Evolutionary conservation across 2,329 filamentous ascomycete species (phyloP), one percentile per base, ranked within the genome.

Genomic region (Aaosphaeria arxii): DNA sequence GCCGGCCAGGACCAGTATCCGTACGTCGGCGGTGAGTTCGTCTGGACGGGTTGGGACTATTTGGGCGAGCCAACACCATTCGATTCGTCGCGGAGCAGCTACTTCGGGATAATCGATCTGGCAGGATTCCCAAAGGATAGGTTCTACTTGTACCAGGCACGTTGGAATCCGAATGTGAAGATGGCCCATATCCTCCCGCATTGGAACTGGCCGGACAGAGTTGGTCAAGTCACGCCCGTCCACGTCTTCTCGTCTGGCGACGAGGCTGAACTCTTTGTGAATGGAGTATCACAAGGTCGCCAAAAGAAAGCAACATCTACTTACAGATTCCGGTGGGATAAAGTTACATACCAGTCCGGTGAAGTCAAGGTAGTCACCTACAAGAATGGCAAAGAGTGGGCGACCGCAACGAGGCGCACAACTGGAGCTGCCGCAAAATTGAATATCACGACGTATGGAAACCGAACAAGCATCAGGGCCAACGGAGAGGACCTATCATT

Each of bases 61-160:
- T 55, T 79, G 9, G 76, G 77, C 28, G 77, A 80, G 58, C 76
- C 76, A 4, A 77, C 31, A 31, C 30, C 42, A 7, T 36, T 7
- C 24, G 42, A 35, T 28, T n/a, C 30, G 6, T 35, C 30, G 7
- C 74, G 77, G 9, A 79, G 75, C 58, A 77, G 75, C 2, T 83
- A 82, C 58, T 82, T 76, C 40, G 79, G 80, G 7, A 81, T 83
- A 50, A 72, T 83, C 30, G 80, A 83, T 47, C 66, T 82, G 5
- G 79, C 80, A 0, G 80, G 80, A 0, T 83, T 83, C 63, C 71
- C 69, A 46, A 83, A 83, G 60, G 79, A 82, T 49, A 69, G 39
- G 24, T 82, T 76, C 59, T 81, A 73, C 51, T 56, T 82, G 4
- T 83, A 82, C 51, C 80, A 82, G 56, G 62, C 78, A 0, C 74